Base-by-base conservation (phyloP, 495 filamentous ascomycete species). In the Aspergillus haitiensis region DNA sequence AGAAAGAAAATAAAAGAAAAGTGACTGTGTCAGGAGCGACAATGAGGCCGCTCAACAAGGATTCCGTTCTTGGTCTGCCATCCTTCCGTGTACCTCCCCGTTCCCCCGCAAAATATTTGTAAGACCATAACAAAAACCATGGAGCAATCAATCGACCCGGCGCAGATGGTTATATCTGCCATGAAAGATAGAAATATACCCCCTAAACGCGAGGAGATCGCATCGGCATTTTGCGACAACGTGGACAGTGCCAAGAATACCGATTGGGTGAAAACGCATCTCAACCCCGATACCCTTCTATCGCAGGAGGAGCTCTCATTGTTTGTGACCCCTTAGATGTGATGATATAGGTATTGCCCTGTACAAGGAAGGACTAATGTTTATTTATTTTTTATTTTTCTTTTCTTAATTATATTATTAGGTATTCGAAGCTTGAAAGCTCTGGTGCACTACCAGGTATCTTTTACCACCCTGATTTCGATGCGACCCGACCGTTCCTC, bases 301-400 rank as follows among this genome's bases (percentile, higher is more conserved):
- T 77, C 75, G 8, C 66, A 69, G 42, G 77, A 80, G 50, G 77
- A 79, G 61, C 62, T 76, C 12, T 55, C 53, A 44, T 50, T 78
- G 77, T 77, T 68, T 37, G 68, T 16, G 39, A 36, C 9, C 44
- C 34, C 12, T 40, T 31, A 27, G 21, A 27, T 27, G 21, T 27
- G 21, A 27, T 27, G 21, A 27, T 27, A 27, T 27, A 27, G 21
- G 21, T 27, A 27, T 27, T 27, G 21, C 21, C 21, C 21, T 27
- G 21, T 1, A 27, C 21, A 27, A 27, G 21, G 21, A 27, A 27
- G 21, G 2, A 11, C 15, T n/a, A 21, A 8, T 45, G 31, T 31
- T 18, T 33, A 8, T 35, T 39, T 13, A 18, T 11, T 15, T 27
- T 33, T 32, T 31, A 31, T 47, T 36, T 12, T 9, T 45, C 33